Percentiles rank a stretch among this genome's conserved stretches.
Evolutionary conservation across 2,329 filamentous ascomycete genomes (phyloP).

Genomic region (Fusarium penzigii): DNA sequence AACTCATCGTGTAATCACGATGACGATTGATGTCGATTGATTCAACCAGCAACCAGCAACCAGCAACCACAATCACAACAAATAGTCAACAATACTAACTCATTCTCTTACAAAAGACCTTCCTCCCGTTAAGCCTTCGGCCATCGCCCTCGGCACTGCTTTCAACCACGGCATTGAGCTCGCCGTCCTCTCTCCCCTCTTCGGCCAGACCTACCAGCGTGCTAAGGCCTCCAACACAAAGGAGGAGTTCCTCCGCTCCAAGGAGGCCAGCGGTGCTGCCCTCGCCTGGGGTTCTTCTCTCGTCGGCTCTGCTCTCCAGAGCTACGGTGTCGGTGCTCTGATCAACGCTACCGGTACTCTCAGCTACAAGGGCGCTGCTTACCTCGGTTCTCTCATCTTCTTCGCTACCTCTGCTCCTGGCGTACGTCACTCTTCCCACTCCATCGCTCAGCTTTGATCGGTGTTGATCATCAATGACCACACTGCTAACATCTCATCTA

Average conservation of each 20-base stretch:
- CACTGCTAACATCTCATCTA: conserved; percentile 38
- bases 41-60: too few relatives aligned
- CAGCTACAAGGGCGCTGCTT: conserved; percentile 95
- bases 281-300: conserved; percentile 89
- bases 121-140: conserved; percentile 89
- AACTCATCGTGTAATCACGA: neutral
- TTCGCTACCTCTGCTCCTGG: conserved; percentile 84
- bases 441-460: too few relatives aligned
- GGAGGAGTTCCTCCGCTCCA: conserved; percentile 93
- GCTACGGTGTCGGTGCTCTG: conserved; percentile 85
- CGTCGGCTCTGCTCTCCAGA: conserved; percentile 83
- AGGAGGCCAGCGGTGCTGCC: conserved; percentile 86
- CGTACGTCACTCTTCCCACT: conserved; percentile 51
- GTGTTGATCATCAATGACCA: neutral
- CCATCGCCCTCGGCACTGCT: conserved; percentile 91
- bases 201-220: conserved; percentile 92
- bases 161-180: conserved; percentile 95
- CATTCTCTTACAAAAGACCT: conserved; percentile 46
- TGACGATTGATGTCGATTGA: neutral
- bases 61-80: too few relatives aligned
- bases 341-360: conserved; percentile 95
- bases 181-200: conserved; percentile 83
- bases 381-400: conserved; percentile 90
- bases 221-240: conserved; percentile 90
- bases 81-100: conserved; percentile 10